phyloP scores from a whole-genome alignment of 208 protist genomes.

The Leptomonas pyrrhocoris region DNA sequence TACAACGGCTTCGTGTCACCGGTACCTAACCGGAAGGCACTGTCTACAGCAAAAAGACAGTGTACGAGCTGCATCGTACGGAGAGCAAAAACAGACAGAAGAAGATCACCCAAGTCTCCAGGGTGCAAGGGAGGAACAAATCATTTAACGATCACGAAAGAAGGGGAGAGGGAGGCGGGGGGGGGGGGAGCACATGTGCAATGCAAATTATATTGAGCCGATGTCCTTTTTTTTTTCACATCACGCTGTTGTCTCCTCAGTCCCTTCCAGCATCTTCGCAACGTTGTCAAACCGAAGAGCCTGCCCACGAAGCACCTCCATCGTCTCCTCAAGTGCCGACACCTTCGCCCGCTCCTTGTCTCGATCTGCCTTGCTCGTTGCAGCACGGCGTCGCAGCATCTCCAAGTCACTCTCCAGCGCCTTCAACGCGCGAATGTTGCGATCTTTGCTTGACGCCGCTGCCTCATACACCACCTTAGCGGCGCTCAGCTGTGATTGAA shows the following conservation, averaged over 20 bases:
- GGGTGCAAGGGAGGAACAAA: no score
- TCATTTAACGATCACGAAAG: no score
- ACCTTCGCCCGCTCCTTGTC: constrained; percentile 58
- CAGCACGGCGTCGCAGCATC: constrained; percentile 40
- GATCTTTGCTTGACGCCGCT: constrained; percentile 53
- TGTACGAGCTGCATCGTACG: no score
- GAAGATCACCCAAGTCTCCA: no score
- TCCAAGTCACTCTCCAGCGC: constrained; percentile 53
- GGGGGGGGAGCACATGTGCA: no score
- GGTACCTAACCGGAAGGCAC: no score
- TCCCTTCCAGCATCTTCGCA: constrained; percentile 33
- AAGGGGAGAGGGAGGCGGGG: no score
- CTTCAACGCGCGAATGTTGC: constrained; percentile 46
- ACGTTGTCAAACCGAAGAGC: constrained; percentile 52
- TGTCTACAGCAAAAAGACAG: no score
- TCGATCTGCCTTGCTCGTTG: constrained; percentile 48
- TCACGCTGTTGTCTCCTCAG: not conserved
- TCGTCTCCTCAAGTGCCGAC: constrained; percentile 50
- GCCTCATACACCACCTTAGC: constrained; percentile 62
- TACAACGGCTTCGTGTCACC: no score
- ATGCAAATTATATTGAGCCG: no score
- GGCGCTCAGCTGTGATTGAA: constrained; percentile 57
- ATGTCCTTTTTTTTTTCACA: not conserved
- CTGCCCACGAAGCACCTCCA: constrained; percentile 41
- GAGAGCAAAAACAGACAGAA: no score